Conservation (phyloP, 192 early-diverging fungal genomes). For the Backusella australiensis region DNA sequence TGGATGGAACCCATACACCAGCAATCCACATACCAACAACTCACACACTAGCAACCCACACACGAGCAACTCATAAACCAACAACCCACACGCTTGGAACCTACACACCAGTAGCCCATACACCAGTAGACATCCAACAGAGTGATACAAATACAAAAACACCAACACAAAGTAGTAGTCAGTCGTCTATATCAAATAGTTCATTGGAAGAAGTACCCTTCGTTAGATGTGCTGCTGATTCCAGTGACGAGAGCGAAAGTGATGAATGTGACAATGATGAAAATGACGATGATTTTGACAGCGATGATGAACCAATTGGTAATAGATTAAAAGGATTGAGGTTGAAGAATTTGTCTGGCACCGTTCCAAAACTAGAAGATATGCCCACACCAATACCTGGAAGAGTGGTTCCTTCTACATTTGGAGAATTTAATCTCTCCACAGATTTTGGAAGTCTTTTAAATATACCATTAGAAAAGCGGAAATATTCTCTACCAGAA, state of each 20-base stretch:
- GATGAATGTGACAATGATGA: neutral
- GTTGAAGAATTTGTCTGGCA: neutral
- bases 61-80: neutral
- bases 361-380: neutral
- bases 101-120: neutral
- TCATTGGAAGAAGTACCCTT: neutral
- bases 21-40: neutral
- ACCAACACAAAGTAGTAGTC: neutral
- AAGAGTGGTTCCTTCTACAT: neutral
- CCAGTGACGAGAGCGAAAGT: neutral
- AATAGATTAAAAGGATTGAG: neutral
- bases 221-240: neutral
- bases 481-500: neutral
- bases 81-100: neutral
- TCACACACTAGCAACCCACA: neutral
- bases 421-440: neutral
- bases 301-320: conserved; percentile 1
- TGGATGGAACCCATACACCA: neutral
- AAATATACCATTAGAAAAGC: neutral
- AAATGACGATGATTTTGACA: neutral
- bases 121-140: neutral
- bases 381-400: neutral
- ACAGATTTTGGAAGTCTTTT: neutral
- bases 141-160: neutral
- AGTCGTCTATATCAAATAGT: neutral